Base-by-base conservation (phyloP, 2,329 filamentous ascomycete species). In the Colletotrichum musae region DNA sequence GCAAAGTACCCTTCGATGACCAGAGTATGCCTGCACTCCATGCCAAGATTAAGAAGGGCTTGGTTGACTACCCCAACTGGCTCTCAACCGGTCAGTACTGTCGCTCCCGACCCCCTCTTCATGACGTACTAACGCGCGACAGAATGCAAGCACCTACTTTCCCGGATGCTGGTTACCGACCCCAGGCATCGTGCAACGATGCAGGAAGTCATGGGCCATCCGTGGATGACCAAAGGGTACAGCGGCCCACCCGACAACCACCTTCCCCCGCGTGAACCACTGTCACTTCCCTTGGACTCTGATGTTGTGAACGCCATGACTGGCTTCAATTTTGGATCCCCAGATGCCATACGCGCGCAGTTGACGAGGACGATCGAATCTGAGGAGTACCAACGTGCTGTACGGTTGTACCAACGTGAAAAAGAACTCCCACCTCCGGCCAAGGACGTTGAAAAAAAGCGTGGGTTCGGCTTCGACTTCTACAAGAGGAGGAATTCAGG, bases 11-110 rank as follows among this genome's bases (percentile, higher is more conserved):
- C 0, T 99, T 99, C 77, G 96, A 99, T 78, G 96, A 99, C 78
- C 96, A 99, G 82, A 98, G 95, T 83, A 99, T 99, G 94, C 96
- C 95, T 43, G 95, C 97, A 72, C 85, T 99, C 57, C 96, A 99
- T 82, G 95, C 95, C 68, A 99, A 99, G 84, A 99, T 99, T 81
- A 99, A 99, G 85, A 97, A 97, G 79, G 96, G 96, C 43, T 83
- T 93, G 58, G 96, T 98, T 18, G 96, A 99, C 79, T 99, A 98
- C 80, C 96, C 96, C 3, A 93, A 91, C 70, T 98, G 96, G 91
- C 85, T 99, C 47, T 95, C 94, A 66, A 90, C 90, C 75, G 95
- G 95, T 97, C 87, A 79, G 91, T 82, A 24, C 32, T 18, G 62
- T 39, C 45, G 15, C 6, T 5, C 12, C 47, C 56, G 18, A 52